These are phyloP conservation scores for Chrysoporthe deuterocubensis DNA, from an alignment of 2,329 filamentous ascomycete genomes.

Conservation along the genomic window DNA sequence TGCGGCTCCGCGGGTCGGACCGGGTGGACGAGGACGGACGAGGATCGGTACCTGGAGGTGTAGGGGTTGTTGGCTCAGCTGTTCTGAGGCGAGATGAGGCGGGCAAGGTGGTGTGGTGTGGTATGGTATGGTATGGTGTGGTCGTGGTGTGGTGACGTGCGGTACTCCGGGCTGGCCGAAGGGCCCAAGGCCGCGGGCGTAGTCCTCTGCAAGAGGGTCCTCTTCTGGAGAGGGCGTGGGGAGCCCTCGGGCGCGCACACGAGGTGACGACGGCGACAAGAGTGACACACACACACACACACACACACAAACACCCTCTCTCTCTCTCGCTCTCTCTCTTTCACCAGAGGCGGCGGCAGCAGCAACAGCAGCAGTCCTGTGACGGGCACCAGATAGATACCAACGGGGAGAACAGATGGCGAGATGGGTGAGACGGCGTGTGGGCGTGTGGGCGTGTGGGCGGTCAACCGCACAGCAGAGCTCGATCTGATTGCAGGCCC, in stretches of 20 bases:
- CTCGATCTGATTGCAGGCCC: neutral
- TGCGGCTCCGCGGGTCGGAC: constrained; percentile 15
- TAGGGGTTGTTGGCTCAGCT: neutral
- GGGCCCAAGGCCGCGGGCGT: neutral
- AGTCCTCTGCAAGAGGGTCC: neutral
- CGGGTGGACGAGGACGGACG: neutral
- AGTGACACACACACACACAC: neutral
- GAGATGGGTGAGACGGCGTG: neutral
- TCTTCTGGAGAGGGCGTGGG: neutral
- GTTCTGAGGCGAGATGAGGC: neutral
- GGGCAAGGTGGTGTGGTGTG: neutral
- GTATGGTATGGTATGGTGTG: constrained; percentile 1
- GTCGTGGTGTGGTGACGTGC: neutral
- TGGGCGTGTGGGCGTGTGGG: too few relatives aligned
- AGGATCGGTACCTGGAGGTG: neutral
- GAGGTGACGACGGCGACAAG: neutral
- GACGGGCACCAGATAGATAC: neutral
- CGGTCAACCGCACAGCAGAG: neutral
- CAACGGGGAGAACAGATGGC: neutral
- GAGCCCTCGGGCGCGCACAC: too few relatives aligned
- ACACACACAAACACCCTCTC: too few relatives aligned
- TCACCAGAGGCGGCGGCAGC: too few relatives aligned
- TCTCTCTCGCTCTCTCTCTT: too few relatives aligned
- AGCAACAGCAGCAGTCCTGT: neutral
- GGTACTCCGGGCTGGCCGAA: neutral